A percentile compares a stretch with the other conserved stretches of the same genome.
phyloP scores from a whole-genome alignment of 371 early-diverging fungal genomes.

The Gilbertella persicaria region DNA sequence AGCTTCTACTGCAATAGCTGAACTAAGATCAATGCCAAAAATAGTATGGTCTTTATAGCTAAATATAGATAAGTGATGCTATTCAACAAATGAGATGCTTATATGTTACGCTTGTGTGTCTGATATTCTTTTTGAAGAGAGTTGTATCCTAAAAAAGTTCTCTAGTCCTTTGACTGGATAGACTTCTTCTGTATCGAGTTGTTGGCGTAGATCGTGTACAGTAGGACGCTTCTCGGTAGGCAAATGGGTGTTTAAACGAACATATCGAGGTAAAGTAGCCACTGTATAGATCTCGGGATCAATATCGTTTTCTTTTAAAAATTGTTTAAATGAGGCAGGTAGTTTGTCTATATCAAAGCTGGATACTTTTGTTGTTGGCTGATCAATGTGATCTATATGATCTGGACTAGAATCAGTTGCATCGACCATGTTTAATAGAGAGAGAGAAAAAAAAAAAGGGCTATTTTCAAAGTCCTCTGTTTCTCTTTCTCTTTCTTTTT shows the following conservation, averaged over 20 bases:
- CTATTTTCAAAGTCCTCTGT: too few relatives aligned
- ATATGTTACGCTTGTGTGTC: constrained; percentile 40
- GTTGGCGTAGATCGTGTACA: constrained; percentile 40
- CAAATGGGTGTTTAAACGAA: constrained; percentile 62
- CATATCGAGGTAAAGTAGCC: constrained; percentile 66
- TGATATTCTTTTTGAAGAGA: constrained; percentile 30
- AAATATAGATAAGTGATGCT: not conserved
- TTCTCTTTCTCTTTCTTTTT: not conserved
- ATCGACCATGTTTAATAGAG: too few relatives aligned
- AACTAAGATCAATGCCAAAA: constrained; percentile 87
- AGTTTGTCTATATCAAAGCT: constrained; percentile 48
- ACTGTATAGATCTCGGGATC: constrained; percentile 66
- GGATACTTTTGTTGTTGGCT: not conserved
- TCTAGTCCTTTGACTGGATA: constrained; percentile 30
- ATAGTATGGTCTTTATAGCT: constrained; percentile 50
- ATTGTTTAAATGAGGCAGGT: constrained; percentile 58
- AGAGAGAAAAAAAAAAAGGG: too few relatives aligned
- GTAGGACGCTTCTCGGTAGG: constrained; percentile 35
- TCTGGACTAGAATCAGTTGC: not conserved
- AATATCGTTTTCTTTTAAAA: constrained; percentile 66
- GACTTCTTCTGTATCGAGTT: constrained; percentile 42
- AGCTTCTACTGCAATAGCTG: constrained; percentile 70
- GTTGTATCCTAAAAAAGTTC: constrained; percentile 39
- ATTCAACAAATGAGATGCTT: not conserved
- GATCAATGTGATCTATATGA: not conserved